Conservation (phyloP, 2,329 filamentous ascomycete genomes). For the Xylariaceae sp. region DNA sequence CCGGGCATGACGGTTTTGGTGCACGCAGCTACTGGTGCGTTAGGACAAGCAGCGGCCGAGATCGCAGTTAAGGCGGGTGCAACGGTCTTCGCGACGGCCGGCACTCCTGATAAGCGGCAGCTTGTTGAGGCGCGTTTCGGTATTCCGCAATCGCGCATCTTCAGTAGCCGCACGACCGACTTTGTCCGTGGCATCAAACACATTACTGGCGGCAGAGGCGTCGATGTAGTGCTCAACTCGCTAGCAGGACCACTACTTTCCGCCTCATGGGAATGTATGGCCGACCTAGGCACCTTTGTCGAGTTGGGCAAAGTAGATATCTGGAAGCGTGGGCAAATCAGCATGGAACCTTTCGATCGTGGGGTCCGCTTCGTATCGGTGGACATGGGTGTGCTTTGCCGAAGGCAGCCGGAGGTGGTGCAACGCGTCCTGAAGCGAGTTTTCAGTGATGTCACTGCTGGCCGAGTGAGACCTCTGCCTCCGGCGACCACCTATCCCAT, state of each 20-base stretch:
- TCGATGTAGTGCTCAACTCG: slow-evolving; percentile 20
- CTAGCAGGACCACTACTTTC: slow-evolving; percentile 7
- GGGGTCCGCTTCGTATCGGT: neutral
- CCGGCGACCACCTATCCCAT: slow-evolving; percentile 2
- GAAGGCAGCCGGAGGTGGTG: neutral
- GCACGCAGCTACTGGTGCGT: slow-evolving; percentile 9
- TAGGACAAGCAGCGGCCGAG: slow-evolving; percentile 12
- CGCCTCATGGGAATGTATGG: slow-evolving; percentile 8
- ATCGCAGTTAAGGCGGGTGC: slow-evolving; percentile 4
- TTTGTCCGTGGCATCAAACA: slow-evolving; percentile 12
- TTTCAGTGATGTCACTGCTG: neutral
- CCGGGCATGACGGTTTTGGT: slow-evolving; percentile 6
- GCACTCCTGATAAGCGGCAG: slow-evolving; percentile 11
- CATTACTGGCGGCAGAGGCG: slow-evolving; percentile 10
- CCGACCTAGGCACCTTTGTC: slow-evolving; percentile 3
- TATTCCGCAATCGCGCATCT: slow-evolving; percentile 15
- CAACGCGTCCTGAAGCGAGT: neutral
- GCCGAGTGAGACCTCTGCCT: neutral
- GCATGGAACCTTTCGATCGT: neutral
- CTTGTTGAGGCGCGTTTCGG: slow-evolving; percentile 11
- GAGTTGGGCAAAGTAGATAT: slow-evolving; percentile 5
- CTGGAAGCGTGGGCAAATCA: neutral
- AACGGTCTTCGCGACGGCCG: slow-evolving; percentile 13
- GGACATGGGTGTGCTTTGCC: neutral
- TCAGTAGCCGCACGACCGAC: slow-evolving; percentile 13